Base-by-base conservation (phyloP, 1,139 yeast genomes). In the Yamadazyma taylorii region DNA sequence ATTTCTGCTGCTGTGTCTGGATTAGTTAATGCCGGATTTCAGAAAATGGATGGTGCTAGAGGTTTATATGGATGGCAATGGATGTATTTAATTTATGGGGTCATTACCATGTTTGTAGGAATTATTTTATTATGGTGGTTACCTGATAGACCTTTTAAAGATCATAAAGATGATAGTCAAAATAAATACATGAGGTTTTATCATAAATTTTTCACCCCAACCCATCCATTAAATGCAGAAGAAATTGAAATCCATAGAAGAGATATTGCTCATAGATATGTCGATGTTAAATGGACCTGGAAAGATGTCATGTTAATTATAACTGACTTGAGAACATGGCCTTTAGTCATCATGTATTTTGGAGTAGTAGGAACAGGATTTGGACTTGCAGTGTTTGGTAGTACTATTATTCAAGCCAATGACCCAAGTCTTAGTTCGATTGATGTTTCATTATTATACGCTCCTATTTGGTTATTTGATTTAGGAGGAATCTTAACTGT, bases 361-460 rank as follows among this genome's bases (percentile, higher is more conserved):
- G 96, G 96, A 7, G 95, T 85, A 12, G 96, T 87, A 14, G 96
- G 96, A 32, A 80, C 88, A 13, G 96, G 96, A 1, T 81, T 75
- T 55, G 96, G 95, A 13, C 67, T 87, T 39, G 89, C 90, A 15
- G 92, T 84, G 14, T 87, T 84, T 61, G 96, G 92, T 2, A 81
- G 95, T 4, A 81, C 94, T n/a, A 81, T 87, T 47, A 82, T 87
- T 49, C 62, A 73, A 36, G 75, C 75, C 8, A 79, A 81, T 48
- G 79, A 84, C 56, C 83, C 92, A 2, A 50, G 55, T 10, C 70
- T 86, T 49, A 62, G 81, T 2, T 80, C 89, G 2, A 84, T 87
- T 47, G 68, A 81, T 41, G 79, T 87, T 14, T 83, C 92, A 1
- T 70, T 87, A 31, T 68, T 87, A 40, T 83, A 85, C 49, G 96